Evolutionary conservation across 495 filamentous ascomycete species (phyloP).

Genomic region (Rostrohypoxylon terebratum): DNA sequence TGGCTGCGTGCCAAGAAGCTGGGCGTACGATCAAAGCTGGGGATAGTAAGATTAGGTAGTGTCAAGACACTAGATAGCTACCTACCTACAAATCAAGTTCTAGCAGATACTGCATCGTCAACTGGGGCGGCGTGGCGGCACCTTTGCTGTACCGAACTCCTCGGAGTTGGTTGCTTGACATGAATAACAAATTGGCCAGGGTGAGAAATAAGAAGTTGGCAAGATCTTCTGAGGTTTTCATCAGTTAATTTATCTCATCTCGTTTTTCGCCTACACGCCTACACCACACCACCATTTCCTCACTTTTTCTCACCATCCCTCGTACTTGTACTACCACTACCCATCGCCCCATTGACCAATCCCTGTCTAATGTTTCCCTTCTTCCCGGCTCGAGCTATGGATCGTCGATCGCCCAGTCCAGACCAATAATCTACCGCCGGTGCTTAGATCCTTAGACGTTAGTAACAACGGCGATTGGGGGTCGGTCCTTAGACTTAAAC

Average conservation of each 20-base stretch:
- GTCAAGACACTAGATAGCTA: slow-evolving; percentile 19
- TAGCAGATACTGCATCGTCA: slow-evolving; percentile 18
- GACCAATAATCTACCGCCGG: not conserved
- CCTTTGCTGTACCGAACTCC: slow-evolving; percentile 14
- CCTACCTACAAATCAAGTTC: slow-evolving; percentile 9
- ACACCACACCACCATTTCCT: not conserved
- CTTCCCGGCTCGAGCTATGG: slow-evolving; percentile 28
- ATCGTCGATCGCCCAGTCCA: slow-evolving; percentile 20
- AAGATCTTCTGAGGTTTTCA: not conserved
- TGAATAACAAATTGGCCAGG: slow-evolving; percentile 4
- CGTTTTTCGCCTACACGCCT: not conserved
- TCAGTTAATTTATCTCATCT: not conserved
- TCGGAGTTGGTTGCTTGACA: not conserved
- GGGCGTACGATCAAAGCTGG: slow-evolving; percentile 19
- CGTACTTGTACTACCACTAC: slow-evolving; percentile 23
- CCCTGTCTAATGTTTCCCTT: slow-evolving; percentile 17
- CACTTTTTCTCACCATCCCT: slow-evolving; percentile 12
- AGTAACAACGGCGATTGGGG: slow-evolving; percentile 1
- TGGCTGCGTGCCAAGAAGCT: slow-evolving; percentile 19
- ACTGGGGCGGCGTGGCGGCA: slow-evolving; percentile 8
- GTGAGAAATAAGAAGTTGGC: not conserved
- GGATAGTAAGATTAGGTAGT: slow-evolving; percentile 17
- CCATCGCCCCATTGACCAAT: slow-evolving; percentile 12
- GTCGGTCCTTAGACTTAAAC: slow-evolving; percentile 11
- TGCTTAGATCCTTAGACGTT: not conserved